Evolutionary conservation across 306 rosid genomes (phyloP).

Genomic region (Heteromeles arbutifolia): DNA sequence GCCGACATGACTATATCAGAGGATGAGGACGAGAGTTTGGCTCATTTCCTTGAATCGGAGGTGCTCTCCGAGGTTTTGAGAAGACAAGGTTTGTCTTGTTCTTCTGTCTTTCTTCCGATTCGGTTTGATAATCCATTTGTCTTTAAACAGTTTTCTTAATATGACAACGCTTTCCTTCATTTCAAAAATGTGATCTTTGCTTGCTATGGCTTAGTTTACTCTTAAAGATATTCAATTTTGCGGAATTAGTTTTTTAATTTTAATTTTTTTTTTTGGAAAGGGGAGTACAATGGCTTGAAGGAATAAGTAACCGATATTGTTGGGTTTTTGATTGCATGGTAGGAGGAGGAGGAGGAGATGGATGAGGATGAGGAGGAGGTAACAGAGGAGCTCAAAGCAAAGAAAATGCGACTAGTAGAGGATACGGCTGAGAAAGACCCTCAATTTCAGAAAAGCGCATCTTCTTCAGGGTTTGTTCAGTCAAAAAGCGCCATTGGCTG

Average conservation of each 20-base stretch:
- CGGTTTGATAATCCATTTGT: not conserved
- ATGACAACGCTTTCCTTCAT: not conserved
- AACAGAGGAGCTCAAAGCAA: conserved; percentile 29
- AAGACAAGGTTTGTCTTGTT: conserved; percentile 41
- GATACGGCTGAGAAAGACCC: conserved; percentile 13
- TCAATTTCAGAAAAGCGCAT: not conserved
- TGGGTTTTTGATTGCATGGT: conserved; percentile 13
- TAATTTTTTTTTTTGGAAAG: not conserved
- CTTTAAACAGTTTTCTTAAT: not conserved
- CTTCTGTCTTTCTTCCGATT: not conserved
- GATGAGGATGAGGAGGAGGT: conserved; percentile 30
- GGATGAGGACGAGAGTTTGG: conserved; percentile 74
- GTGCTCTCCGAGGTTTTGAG: conserved; percentile 59
- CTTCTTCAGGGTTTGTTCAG: conserved; percentile 5
- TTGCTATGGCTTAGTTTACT: not conserved
- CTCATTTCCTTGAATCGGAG: conserved; percentile 77
- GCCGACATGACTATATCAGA: conserved; percentile 48
- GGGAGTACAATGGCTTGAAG: not conserved
- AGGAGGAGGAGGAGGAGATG: conserved; percentile 43
- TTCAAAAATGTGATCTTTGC: not conserved
- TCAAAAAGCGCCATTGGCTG: conserved; percentile 8
- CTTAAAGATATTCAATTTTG: not conserved
- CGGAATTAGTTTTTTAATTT: not conserved
- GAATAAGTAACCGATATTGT: not conserved
- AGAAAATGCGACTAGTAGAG: conserved; percentile 39